phyloP scores from a whole-genome alignment of 2,329 filamentous ascomycete species.

The Fonsecaea monophora region DNA sequence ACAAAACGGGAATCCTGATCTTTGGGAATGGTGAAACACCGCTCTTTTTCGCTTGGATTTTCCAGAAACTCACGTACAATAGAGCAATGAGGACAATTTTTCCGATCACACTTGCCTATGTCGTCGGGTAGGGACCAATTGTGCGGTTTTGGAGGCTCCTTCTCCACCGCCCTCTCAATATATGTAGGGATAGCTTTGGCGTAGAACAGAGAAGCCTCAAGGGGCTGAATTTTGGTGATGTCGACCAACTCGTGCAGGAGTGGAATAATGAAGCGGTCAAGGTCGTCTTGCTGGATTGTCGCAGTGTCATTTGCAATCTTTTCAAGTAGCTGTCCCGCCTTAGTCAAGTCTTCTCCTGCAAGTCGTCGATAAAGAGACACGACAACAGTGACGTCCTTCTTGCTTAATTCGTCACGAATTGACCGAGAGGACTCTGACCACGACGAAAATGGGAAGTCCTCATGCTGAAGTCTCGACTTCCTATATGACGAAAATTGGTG shows the following conservation, averaged over 20 bases:
- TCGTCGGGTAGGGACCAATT: neutral
- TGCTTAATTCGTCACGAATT: too few relatives aligned
- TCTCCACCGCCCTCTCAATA: neutral
- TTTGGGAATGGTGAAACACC: conserved; percentile 8
- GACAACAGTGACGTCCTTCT: neutral
- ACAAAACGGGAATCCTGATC: neutral
- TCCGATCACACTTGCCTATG: neutral
- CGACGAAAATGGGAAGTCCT: neutral
- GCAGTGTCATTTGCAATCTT: conserved; percentile 14
- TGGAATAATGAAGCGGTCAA: conserved; percentile 17
- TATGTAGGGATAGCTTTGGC: neutral
- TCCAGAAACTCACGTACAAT: conserved; percentile 16
- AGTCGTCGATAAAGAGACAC: neutral
- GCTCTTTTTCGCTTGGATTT: conserved; percentile 15
- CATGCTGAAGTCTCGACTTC: too few relatives aligned
- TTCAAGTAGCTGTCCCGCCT: neutral
- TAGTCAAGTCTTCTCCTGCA: neutral
- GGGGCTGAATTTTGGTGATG: conserved; percentile 10
- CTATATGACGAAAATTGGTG: neutral
- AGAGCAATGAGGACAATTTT: conserved; percentile 12
- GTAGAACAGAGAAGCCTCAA: neutral
- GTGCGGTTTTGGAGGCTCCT: neutral
- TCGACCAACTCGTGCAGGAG: conserved; percentile 15
- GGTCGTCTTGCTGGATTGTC: neutral
- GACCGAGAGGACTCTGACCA: neutral